Conservation (phyloP, 176 grass and related monocot species). For the Leersia perrieri region DNA sequence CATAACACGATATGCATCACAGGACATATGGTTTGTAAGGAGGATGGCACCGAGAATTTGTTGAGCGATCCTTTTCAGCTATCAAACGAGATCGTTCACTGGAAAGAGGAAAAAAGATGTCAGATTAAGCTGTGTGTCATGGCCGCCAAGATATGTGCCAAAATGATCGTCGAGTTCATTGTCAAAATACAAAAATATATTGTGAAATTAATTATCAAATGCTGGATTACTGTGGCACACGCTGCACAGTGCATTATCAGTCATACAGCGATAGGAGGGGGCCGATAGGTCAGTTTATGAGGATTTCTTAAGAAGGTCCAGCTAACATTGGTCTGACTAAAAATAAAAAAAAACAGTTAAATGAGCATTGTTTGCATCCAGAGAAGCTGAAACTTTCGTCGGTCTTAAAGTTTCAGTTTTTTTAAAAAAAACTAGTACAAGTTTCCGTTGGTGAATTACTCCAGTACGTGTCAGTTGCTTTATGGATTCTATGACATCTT, state of each 20-base stretch:
- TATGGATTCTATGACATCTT: background rate
- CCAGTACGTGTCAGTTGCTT: background rate
- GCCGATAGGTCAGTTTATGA: no score
- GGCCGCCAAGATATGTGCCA: background rate
- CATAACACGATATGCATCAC: background rate
- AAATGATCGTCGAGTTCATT: background rate
- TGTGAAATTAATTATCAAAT: background rate
- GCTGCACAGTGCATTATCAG: background rate
- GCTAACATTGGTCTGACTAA: no score
- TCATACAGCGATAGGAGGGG: no score
- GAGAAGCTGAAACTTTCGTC: no score
- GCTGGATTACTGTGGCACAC: no score
- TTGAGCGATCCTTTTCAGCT: slow-evolving; percentile 22
- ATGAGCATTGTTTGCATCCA: background rate
- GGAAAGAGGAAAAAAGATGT: background rate
- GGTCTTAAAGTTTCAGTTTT: background rate
- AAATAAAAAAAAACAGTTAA: background rate
- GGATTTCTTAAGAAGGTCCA: background rate
- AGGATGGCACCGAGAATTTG: background rate
- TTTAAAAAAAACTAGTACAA: no score
- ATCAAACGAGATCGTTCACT: slow-evolving; percentile 12
- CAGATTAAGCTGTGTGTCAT: background rate
- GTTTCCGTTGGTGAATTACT: background rate
- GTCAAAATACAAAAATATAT: slow-evolving; percentile 2
- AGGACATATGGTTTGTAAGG: slow-evolving; percentile 19